Base-by-base conservation (phyloP, 1,139 yeast genomes). In the Meyerozyma guilliermondii region DNA sequence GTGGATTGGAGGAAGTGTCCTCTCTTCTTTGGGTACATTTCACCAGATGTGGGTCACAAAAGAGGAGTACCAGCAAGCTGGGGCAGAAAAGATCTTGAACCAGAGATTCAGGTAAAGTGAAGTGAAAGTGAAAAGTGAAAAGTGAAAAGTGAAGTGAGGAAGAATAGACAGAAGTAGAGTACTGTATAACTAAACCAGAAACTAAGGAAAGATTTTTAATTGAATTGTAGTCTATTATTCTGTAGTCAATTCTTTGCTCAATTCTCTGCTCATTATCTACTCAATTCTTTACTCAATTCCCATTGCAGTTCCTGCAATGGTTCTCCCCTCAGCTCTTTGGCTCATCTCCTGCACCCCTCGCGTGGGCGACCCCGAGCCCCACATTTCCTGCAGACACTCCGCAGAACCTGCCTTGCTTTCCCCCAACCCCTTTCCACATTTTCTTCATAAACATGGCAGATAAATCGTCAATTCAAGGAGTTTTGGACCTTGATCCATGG, bases 1-100 rank as follows among this genome's bases (percentile, higher is more conserved):
- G 7, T 92, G 98, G 98, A 79, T 92, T 43, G 99, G 99, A 36
- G 98, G 97, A 7, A 83, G 95, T 51, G 94, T 92, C 34, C 71
- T 92, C 46, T 84, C 96, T 4, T 85, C 96, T 43, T 73, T 92
- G 55, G 98, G 98, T 23, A 89, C 97, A 2, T 92, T 92, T 72
- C 98, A 92, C 62, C 98, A 92, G 64, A 71, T 87, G 68, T 92
- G 98, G 98, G 96, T 92, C 3, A 87, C 94, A 38, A 85, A 83
- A 60, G 81, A 80, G 53, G 98, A 92, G 63, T 88, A 86, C 55
- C 88, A 88, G 49, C 98, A 92, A 60, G 92, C 84, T 23, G 98
- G 98, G 8, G 79, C 83, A 8, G 94, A 87, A 44, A 80, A 89
- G 60, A 74, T 91, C 38, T 71, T 85, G 50, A 75, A 76, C 47